phyloP scores from a whole-genome alignment of 2,329 filamentous ascomycete species.

The Phoma herbarum region DNA sequence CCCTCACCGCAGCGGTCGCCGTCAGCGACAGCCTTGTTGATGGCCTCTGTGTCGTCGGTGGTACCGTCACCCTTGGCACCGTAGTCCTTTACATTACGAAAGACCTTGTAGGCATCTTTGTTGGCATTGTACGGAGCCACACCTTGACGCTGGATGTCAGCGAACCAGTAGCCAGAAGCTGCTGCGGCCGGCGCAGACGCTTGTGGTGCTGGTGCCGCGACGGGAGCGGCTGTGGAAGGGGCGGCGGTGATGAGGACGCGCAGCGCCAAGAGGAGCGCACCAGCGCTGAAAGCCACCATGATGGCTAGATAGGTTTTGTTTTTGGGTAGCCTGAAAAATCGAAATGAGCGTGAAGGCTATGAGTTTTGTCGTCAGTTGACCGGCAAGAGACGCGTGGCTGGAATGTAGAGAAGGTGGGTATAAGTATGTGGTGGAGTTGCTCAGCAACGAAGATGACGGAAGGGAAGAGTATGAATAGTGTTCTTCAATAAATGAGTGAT shows the following conservation, averaged over 20 bases:
- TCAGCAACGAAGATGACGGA: slow-evolving; percentile 30
- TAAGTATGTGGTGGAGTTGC: slow-evolving; percentile 25
- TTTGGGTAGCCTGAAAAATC: slow-evolving; percentile 24
- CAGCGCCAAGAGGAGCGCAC: slow-evolving; percentile 50
- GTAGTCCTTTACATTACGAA: slow-evolving; percentile 59
- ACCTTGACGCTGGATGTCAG: slow-evolving; percentile 74
- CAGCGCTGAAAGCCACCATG: slow-evolving; percentile 51
- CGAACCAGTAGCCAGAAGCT: slow-evolving; percentile 71
- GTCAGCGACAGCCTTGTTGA: slow-evolving; percentile 82
- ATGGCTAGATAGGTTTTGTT: slow-evolving; percentile 37
- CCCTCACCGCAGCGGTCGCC: slow-evolving; percentile 80
- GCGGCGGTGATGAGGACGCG: slow-evolving; percentile 47
- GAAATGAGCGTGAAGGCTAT: slow-evolving; percentile 34
- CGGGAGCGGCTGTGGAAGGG: slow-evolving; percentile 41
- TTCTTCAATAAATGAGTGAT: slow-evolving; percentile 45
- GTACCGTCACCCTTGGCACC: slow-evolving; percentile 65
- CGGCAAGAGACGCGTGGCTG: slow-evolving; percentile 37
- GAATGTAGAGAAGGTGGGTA: slow-evolving; percentile 22
- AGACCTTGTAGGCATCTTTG: slow-evolving; percentile 67
- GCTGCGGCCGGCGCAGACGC: slow-evolving; percentile 33
- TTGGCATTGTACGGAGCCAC: slow-evolving; percentile 68
- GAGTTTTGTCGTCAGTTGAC: slow-evolving; percentile 39
- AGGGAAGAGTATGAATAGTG: slow-evolving; percentile 25
- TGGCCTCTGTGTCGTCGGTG: slow-evolving; percentile 86
- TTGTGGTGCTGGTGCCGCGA: slow-evolving; percentile 27